Conservation (phyloP, 148 eudicot species). For the Chenopodium berlandieri region DNA sequence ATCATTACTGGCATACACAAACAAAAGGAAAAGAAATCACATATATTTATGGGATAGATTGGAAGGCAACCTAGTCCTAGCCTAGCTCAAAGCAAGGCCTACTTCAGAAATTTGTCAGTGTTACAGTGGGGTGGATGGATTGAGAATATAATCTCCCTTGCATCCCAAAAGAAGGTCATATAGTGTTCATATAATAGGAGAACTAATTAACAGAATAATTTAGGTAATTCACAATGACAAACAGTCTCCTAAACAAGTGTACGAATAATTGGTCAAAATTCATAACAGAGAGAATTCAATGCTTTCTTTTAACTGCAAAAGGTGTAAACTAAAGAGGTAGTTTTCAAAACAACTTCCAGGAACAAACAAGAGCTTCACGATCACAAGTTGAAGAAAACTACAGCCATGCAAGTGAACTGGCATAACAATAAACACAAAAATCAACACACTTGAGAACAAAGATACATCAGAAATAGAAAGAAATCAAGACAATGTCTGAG, state of each 20-base stretch:
- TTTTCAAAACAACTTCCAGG: neutral
- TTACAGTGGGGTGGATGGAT: neutral
- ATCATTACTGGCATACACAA: neutral
- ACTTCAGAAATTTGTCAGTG: neutral
- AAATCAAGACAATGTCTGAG: neutral
- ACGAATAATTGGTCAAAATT: neutral
- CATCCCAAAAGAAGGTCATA: neutral
- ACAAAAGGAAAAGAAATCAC: neutral
- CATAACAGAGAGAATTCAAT: neutral
- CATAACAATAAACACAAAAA: neutral
- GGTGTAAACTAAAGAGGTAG: neutral
- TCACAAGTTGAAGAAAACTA: neutral
- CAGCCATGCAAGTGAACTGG: neutral
- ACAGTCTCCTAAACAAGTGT: neutral
- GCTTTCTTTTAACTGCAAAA: neutral
- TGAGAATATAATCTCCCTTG: neutral
- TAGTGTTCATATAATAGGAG: neutral
- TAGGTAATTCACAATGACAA: no score
- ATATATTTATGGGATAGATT: neutral
- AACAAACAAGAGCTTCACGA: neutral
- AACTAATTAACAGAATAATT: no score
- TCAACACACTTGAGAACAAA: neutral
- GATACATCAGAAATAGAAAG: neutral
- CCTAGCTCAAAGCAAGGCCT: neutral
- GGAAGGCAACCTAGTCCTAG: neutral